Evolutionary conservation across 495 filamentous ascomycete species (phyloP).

Genomic region (Rhypophila decipiens): DNA sequence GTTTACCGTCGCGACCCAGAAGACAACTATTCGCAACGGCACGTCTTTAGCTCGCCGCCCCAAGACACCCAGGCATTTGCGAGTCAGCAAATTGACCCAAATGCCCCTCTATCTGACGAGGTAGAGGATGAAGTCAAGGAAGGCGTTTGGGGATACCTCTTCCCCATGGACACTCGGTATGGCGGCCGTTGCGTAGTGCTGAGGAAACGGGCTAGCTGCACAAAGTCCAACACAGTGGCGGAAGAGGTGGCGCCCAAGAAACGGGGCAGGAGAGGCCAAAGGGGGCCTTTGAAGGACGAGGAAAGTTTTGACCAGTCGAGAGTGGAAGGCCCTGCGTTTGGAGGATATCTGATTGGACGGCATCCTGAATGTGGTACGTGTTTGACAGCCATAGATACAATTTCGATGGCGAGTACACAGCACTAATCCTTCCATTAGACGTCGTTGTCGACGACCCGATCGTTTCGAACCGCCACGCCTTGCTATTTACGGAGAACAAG

Average conservation of each 20-base stretch:
- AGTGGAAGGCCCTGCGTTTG: conserved; percentile 51
- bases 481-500: conserved; percentile 83
- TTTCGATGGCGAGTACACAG: too few species aligned
- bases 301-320: conserved; percentile 53
- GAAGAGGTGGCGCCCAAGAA: conserved; percentile 14
- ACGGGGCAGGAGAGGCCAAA: conserved; percentile 33
- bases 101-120: conserved; percentile 67
- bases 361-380: conserved; percentile 89
- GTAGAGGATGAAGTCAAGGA: conserved; percentile 83
- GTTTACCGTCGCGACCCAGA: conserved; percentile 36
- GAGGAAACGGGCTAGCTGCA: conserved; percentile 60
- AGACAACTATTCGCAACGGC: conserved; percentile 38
- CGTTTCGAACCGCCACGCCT: conserved; percentile 92
- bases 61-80: conserved; percentile 56
- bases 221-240: conserved; percentile 37
- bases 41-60: conserved; percentile 46
- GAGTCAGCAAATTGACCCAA: conserved; percentile 77
- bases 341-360: conserved; percentile 87
- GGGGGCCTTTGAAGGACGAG: conserved; percentile 43
- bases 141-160: conserved; percentile 92
- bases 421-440: conserved; percentile 47
- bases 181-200: conserved; percentile 65
- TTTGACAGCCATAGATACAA: too few species aligned
- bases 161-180: conserved; percentile 66
- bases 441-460: conserved; percentile 69